These are phyloP conservation scores for Neurospora terricola DNA, from an alignment of 495 filamentous ascomycete species.

Conservation along the genomic window DNA sequence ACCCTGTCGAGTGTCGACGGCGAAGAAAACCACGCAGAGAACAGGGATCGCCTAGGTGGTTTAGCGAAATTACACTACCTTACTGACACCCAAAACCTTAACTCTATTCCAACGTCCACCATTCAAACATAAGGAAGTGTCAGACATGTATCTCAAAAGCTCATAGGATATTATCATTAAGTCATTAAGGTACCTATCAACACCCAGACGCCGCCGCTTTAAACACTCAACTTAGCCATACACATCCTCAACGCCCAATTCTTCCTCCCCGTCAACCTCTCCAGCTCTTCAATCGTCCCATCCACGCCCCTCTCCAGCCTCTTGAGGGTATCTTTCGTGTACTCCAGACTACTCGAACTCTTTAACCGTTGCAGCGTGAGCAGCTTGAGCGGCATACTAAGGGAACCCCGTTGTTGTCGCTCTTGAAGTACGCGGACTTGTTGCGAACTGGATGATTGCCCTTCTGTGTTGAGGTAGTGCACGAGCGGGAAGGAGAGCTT, in stretches of 20 bases:
- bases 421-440: background rate
- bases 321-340: background rate
- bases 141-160: too few species aligned
- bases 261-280: background rate
- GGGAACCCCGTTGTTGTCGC: background rate
- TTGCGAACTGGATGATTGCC: background rate
- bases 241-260: background rate
- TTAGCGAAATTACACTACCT: too few species aligned
- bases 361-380: background rate
- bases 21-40: too few species aligned
- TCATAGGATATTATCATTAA: too few species aligned
- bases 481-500: constrained; percentile 48
- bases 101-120: too few species aligned
- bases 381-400: background rate
- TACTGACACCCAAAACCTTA: too few species aligned
- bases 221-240: background rate
- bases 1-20: too few species aligned
- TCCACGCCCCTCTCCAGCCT: background rate
- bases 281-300: background rate
- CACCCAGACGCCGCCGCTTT: background rate
- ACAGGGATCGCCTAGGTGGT: too few species aligned
- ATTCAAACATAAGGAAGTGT: too few species aligned
- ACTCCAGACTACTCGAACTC: background rate
- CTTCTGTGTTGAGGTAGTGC: constrained; percentile 2
- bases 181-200: background rate